Conservation (phyloP, 176 grass and related monocot species). For the Calamus simplicifolius region DNA sequence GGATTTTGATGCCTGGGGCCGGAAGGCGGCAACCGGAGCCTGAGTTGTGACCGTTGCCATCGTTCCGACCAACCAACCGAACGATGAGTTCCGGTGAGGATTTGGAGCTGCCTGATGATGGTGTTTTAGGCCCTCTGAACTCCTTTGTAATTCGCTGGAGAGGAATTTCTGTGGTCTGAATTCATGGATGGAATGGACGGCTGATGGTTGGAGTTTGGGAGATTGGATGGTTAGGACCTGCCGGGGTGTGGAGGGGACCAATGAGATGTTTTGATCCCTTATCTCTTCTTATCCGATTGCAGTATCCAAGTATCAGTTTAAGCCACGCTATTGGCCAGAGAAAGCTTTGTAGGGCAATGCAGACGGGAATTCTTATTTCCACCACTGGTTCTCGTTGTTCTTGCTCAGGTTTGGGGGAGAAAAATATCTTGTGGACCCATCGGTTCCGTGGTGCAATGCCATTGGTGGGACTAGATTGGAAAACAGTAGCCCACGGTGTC, state of each 20-base stretch:
- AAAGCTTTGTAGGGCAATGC: too few relatives aligned
- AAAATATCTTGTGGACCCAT: too few relatives aligned
- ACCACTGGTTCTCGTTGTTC: too few relatives aligned
- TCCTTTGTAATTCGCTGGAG: slow-evolving; percentile 45
- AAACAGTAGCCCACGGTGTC: too few relatives aligned
- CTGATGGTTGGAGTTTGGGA: not conserved
- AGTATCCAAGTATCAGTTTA: too few relatives aligned
- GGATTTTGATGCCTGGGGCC: slow-evolving; percentile 28
- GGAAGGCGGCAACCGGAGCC: slow-evolving; percentile 36
- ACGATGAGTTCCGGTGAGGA: slow-evolving; percentile 3
- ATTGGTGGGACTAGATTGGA: too few relatives aligned
- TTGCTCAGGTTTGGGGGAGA: too few relatives aligned
- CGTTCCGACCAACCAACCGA: not conserved
- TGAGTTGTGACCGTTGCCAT: slow-evolving; percentile 60
- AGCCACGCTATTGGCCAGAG: too few relatives aligned
- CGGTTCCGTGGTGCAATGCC: too few relatives aligned
- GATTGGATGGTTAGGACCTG: slow-evolving; percentile 20
- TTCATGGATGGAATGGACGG: not conserved
- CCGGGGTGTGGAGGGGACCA: slow-evolving; percentile 5
- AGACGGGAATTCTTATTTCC: too few relatives aligned
- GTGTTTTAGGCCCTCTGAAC: slow-evolving; percentile 2
- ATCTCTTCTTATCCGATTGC: slow-evolving; percentile 52
- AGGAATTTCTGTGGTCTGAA: slow-evolving; percentile 26
- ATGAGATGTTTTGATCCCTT: slow-evolving; percentile 20
- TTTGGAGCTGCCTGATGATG: slow-evolving; percentile 14